Percentiles rank a stretch among this genome's conserved stretches.
phyloP scores from a whole-genome alignment of 192 early-diverging fungal species.

The Rhizophagus clarus region DNA sequence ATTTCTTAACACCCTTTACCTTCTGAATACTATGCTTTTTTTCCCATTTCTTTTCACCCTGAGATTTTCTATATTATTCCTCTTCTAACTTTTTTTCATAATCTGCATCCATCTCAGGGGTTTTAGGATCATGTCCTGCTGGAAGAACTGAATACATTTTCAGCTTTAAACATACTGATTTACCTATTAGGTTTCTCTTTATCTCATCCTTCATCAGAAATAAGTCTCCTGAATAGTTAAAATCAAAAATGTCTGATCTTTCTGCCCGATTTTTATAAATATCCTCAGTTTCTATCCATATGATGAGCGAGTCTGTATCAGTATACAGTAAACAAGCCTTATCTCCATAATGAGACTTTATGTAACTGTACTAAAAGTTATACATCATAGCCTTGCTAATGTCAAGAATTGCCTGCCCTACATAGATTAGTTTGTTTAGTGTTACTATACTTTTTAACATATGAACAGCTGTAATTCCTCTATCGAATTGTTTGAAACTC shows the following conservation, averaged over 20 bases:
- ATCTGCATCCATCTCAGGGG: constrained; percentile 20
- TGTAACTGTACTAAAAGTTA: too few relatives aligned
- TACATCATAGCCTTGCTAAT: too few relatives aligned
- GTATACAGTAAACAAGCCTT: too few relatives aligned
- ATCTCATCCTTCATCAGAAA: too few relatives aligned
- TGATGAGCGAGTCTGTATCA: too few relatives aligned
- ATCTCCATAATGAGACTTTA: too few relatives aligned
- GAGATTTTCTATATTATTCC: constrained; percentile 23
- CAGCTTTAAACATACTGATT: constrained; percentile 26
- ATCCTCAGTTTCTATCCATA: too few relatives aligned
- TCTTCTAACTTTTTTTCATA: constrained; percentile 30
- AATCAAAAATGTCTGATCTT: too few relatives aligned
- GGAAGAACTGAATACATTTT: too few relatives aligned
- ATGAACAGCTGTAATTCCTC: constrained; percentile 25
- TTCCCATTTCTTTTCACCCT: constrained; percentile 9
- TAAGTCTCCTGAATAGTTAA: too few relatives aligned
- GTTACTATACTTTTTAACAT: constrained; percentile 25
- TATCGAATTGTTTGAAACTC: constrained; percentile 21
- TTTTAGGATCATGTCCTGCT: constrained; percentile 21
- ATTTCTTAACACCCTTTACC: constrained; percentile 30
- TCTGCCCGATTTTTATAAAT: too few relatives aligned
- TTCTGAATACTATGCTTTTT: constrained; percentile 28
- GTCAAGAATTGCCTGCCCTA: too few relatives aligned
- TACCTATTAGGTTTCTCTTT: neutral
- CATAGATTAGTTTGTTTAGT: constrained; percentile 26